Conservation (phyloP, 805 yeast species). For the Lipomyces yamanashiensis region DNA sequence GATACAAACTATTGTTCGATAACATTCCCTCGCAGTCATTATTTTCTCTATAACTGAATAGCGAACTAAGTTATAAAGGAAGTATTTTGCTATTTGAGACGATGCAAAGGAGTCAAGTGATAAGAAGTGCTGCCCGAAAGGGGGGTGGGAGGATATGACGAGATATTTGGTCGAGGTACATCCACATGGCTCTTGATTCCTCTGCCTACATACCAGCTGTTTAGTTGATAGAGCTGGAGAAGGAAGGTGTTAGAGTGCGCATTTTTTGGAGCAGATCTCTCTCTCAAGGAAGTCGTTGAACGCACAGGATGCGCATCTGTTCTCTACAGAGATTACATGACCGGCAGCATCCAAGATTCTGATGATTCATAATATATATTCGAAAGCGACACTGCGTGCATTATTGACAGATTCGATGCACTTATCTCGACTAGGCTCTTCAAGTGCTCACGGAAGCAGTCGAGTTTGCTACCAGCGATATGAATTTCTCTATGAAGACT, state of each 20-base stretch:
- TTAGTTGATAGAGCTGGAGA: neutral
- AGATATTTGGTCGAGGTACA: too few species aligned
- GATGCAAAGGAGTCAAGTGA: too few species aligned
- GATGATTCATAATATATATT: conserved; percentile 17
- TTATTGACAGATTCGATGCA: conserved; percentile 12
- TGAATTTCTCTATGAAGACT: conserved; percentile 50
- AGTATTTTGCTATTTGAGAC: too few species aligned
- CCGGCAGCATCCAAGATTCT: conserved; percentile 19
- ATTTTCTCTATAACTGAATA: too few species aligned
- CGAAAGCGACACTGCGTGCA: conserved; percentile 20
- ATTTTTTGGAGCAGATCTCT: neutral
- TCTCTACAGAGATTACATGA: too few species aligned
- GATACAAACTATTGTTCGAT: too few species aligned
- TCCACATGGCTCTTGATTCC: neutral
- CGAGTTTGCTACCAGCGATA: conserved; percentile 50
- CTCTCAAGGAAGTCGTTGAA: neutral
- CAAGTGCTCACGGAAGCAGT: conserved; percentile 48
- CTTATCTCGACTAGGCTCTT: conserved; percentile 44
- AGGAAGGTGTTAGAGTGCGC: neutral
- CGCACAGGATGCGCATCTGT: too few species aligned
- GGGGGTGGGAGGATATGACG: too few species aligned
- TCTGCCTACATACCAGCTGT: too few species aligned
- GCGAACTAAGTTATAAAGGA: too few species aligned
- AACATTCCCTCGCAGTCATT: too few species aligned
- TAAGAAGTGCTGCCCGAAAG: too few species aligned